These are phyloP conservation scores for Pistacia integerrima DNA, from an alignment of 345 rosid genomes.

Conservation along the genomic window DNA sequence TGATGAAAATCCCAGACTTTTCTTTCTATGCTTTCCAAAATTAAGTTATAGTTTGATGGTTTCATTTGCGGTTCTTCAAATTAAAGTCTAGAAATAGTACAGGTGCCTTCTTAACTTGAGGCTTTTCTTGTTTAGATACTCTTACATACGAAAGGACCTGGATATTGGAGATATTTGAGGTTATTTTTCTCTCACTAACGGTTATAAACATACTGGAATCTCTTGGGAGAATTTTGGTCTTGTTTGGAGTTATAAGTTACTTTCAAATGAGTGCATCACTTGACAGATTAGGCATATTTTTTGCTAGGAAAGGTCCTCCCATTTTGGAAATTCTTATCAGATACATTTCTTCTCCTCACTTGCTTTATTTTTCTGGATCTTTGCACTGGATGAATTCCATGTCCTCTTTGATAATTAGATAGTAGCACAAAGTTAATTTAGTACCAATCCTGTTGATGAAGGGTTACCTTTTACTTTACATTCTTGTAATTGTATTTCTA, in stretches of 20 bases:
- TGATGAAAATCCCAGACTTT: neutral
- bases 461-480: neutral
- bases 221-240: neutral
- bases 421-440: neutral
- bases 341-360: neutral
- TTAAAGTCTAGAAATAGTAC: neutral
- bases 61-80: neutral
- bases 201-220: neutral
- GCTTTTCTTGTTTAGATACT: neutral
- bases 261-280: neutral
- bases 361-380: conserved; percentile 1
- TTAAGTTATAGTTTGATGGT: neutral
- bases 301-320: neutral
- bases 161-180: neutral
- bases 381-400: neutral
- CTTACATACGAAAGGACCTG: neutral
- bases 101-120: neutral
- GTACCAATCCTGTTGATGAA: neutral
- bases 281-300: conserved; percentile 1
- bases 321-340: neutral
- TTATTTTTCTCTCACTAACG: neutral
- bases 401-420: neutral
- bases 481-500: neutral
- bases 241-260: neutral
- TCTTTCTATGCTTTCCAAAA: neutral